Conservation (phyloP, 2,329 filamentous ascomycete genomes). For the Diaporthe nobilis region DNA sequence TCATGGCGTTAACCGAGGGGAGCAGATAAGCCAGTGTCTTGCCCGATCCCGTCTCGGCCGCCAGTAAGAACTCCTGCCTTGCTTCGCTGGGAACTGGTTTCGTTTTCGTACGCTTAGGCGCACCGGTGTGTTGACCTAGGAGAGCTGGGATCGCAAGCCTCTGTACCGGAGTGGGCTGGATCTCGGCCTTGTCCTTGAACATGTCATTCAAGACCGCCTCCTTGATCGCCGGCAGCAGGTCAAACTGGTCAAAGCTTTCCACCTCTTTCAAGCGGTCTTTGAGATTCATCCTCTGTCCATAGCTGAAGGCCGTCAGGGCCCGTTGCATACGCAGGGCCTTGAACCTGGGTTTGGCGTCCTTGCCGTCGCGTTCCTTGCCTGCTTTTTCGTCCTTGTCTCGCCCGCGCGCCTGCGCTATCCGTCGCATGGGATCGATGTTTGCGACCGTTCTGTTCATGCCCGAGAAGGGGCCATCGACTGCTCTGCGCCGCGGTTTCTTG, state of each 20-base stretch:
- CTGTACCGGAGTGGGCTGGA: conserved; percentile 91
- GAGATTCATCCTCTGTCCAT: conserved; percentile 71
- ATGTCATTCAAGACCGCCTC: conserved; percentile 80
- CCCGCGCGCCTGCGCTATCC: conserved; percentile 44
- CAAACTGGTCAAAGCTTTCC: conserved; percentile 85
- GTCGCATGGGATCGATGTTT: conserved; percentile 50
- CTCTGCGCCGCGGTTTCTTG: conserved; percentile 54
- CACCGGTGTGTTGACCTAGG: conserved; percentile 68
- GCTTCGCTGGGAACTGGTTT: conserved; percentile 47
- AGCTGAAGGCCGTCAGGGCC: conserved; percentile 81
- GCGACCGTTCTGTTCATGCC: conserved; percentile 70
- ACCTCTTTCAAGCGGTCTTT: conserved; percentile 74
- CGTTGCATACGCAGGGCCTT: conserved; percentile 97
- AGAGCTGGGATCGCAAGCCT: conserved; percentile 88
- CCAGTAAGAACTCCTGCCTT: conserved; percentile 79
- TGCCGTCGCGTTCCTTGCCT: conserved; percentile 59
- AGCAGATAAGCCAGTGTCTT: conserved; percentile 96
- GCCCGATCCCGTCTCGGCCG: conserved; percentile 96
- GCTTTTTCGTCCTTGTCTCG: conserved; percentile 49
- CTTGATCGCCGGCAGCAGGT: conserved; percentile 79
- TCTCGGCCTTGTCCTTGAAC: conserved; percentile 79
- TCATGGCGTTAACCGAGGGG: conserved; percentile 87
- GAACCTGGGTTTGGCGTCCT: conserved; percentile 58
- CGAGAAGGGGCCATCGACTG: conserved; percentile 64
- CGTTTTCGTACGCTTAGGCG: conserved; percentile 48